These are phyloP conservation scores for Phytopythium vexans DNA, from an alignment of 352 stramenopile species.

Conservation along the genomic window DNA sequence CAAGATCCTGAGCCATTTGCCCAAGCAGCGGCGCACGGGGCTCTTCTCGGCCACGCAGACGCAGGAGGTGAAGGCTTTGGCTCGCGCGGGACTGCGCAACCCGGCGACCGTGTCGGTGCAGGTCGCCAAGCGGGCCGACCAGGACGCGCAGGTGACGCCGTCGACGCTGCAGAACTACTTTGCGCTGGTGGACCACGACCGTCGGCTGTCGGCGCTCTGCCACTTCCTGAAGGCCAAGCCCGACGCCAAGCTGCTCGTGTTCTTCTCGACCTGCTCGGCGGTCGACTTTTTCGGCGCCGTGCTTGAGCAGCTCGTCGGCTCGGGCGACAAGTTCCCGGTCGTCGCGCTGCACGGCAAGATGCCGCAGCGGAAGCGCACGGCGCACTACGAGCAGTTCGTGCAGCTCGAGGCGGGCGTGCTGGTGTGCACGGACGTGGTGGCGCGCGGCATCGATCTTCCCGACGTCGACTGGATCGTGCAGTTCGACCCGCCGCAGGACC, in stretches of 20 bases:
- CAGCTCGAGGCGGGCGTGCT: conserved; percentile 74
- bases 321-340: conserved; percentile 37
- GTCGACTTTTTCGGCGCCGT: conserved; percentile 98
- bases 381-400: conserved; percentile 76
- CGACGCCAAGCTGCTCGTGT: conserved; percentile 95
- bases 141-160: conserved; percentile 75
- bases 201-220: conserved; percentile 92
- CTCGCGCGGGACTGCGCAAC: conserved; percentile 96
- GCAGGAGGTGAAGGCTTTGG: conserved; percentile 95
- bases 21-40: conserved; percentile 96
- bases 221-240: conserved; percentile 92
- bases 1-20: conserved; percentile 93
- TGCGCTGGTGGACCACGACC: conserved; percentile 90
- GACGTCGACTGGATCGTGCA: conserved; percentile 99
- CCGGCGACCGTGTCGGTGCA: conserved; percentile 97
- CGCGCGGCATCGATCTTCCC: conserved; percentile 97
- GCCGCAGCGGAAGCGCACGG: conserved; percentile 86
- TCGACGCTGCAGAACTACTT: conserved; percentile 94
- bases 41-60: conserved; percentile 91
- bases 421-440: conserved; percentile 99
- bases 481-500: conserved; percentile 96
- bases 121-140: conserved; percentile 59
- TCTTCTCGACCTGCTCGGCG: conserved; percentile 98
- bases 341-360: conserved; percentile 94
- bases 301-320: conserved; percentile 76